A percentile compares a stretch with the other conserved stretches of the same genome.
Evolutionary conservation across 2,329 filamentous ascomycete genomes (phyloP).

Genomic region (Fusarium sp.): DNA sequence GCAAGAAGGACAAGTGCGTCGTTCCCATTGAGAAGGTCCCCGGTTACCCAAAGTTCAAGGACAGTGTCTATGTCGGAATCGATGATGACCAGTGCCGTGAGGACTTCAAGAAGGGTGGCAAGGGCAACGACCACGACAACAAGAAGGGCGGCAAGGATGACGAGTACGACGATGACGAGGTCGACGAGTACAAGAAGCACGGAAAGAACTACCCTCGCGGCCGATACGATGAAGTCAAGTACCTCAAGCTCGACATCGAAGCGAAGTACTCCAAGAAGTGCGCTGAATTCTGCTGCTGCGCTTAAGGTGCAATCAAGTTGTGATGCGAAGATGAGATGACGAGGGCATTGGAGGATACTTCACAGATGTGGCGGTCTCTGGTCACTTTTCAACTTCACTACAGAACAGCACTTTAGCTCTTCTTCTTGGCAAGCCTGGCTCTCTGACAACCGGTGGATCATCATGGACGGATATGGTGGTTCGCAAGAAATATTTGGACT

Average conservation of each 20-base stretch:
- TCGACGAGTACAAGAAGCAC: neutral
- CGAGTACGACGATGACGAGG: neutral
- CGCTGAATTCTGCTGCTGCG: conserved; percentile 27
- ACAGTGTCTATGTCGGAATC: conserved; percentile 30
- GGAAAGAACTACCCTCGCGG: neutral
- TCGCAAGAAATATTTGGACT: conserved; percentile 61
- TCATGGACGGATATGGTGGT: neutral
- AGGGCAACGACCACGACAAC: neutral
- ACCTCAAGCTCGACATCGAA: conserved; percentile 22
- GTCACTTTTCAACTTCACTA: conserved; percentile 1
- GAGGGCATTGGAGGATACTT: neutral
- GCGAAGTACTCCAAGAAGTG: conserved; percentile 28
- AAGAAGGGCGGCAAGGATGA: neutral
- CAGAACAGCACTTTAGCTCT: neutral
- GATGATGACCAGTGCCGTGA: conserved; percentile 35
- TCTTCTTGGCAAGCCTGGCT: neutral
- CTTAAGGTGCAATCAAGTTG: neutral
- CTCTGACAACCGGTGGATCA: neutral
- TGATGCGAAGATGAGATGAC: neutral
- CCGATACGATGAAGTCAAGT: conserved; percentile 10
- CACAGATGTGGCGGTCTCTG: conserved; percentile 1
- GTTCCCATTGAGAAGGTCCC: conserved; percentile 34
- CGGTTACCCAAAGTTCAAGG: conserved; percentile 27
- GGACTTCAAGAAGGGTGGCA: neutral
- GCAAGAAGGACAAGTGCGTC: conserved; percentile 30